Percentiles rank a stretch among this genome's conserved stretches.
Evolutionary conservation across 352 stramenopile species (phyloP).

Genomic region (Phytophthora meadii): DNA sequence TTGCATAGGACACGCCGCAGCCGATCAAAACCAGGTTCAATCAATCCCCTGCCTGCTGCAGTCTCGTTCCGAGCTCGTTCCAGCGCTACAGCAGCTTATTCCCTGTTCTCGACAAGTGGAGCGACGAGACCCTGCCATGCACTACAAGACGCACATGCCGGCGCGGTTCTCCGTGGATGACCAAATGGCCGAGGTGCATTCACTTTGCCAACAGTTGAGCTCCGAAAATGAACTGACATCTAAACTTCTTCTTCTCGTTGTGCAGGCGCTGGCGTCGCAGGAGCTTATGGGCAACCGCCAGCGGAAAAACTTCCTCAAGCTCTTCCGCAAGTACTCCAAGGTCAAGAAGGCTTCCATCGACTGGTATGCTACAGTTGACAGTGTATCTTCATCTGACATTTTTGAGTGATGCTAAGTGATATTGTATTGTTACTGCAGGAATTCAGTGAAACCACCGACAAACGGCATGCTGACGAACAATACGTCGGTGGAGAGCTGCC

Average conservation of each 20-base stretch:
- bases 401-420: not conserved
- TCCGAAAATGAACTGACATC: slow-evolving; percentile 5
- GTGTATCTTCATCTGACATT: not conserved
- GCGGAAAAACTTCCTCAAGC: slow-evolving; percentile 89
- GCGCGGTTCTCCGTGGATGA: slow-evolving; percentile 87
- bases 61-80: slow-evolving; percentile 11
- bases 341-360: slow-evolving; percentile 84
- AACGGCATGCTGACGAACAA: slow-evolving; percentile 75
- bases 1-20: slow-evolving; percentile 27
- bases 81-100: slow-evolving; percentile 16
- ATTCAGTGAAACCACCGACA: slow-evolving; percentile 78
- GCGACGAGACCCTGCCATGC: slow-evolving; percentile 48
- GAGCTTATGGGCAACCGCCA: slow-evolving; percentile 84
- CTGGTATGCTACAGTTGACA: slow-evolving; percentile 58
- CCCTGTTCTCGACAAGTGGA: not conserved
- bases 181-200: slow-evolving; percentile 84
- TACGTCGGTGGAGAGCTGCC: slow-evolving; percentile 85
- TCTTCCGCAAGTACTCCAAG: slow-evolving; percentile 91
- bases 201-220: not conserved
- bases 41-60: not conserved
- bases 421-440: slow-evolving; percentile 48
- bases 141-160: slow-evolving; percentile 90
- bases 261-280: slow-evolving; percentile 72
- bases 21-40: slow-evolving; percentile 32
- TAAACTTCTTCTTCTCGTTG: not conserved